These are phyloP conservation scores for Talaromyces sp. DNA, from an alignment of 2,329 filamentous ascomycete genomes.

Conservation along the genomic window DNA sequence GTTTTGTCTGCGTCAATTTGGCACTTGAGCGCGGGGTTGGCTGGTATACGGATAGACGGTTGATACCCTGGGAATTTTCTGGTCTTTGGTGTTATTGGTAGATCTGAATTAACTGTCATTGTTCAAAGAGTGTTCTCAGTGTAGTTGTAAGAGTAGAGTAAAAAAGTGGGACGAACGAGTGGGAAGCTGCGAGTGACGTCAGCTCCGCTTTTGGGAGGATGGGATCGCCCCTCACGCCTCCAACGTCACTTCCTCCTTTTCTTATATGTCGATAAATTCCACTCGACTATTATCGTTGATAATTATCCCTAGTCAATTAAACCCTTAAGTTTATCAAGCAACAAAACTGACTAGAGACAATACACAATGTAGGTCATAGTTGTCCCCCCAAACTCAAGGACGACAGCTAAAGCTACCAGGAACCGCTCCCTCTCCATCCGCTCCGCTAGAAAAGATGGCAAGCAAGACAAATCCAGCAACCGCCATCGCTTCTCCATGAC, in stretches of 20 bases:
- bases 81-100: not conserved
- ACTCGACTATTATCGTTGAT: not conserved
- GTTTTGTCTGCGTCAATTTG: not conserved
- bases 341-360: no score
- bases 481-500: conserved; percentile 78
- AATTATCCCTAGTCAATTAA: not conserved
- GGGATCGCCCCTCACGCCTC: conserved; percentile 13
- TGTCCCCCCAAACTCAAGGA: not conserved
- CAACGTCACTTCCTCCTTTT: conserved; percentile 4
- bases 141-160: not conserved
- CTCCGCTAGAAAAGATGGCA: conserved; percentile 29
- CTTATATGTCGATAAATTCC: not conserved
- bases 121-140: not conserved
- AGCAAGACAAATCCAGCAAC: conserved; percentile 24
- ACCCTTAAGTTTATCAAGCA: no score
- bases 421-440: conserved; percentile 45
- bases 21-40: not conserved
- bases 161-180: not conserved
- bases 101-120: not conserved
- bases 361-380: conserved; percentile 4
- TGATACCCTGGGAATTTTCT: not conserved
- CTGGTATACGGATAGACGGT: not conserved
- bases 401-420: conserved; percentile 28
- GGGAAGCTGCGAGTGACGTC: conserved; percentile 16
- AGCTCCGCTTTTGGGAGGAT: not conserved